These are phyloP conservation scores for Tilletiaria anomala DNA, from an alignment of 1,284 basidiomycete species.

Conservation along the genomic window DNA sequence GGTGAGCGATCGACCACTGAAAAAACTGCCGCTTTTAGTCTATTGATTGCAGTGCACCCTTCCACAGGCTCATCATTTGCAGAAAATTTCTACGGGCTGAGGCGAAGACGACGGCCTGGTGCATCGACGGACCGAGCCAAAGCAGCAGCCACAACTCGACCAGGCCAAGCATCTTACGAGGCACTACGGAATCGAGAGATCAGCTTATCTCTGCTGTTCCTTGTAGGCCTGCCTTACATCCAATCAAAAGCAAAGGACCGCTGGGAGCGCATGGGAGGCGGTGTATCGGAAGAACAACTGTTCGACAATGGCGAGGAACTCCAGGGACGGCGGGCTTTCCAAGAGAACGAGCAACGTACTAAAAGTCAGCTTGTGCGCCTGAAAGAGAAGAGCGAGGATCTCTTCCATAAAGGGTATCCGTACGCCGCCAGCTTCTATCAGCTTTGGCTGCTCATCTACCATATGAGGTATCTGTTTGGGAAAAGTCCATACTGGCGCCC, in stretches of 20 bases:
- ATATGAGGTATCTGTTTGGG: slow-evolving; percentile 80
- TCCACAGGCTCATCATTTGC: slow-evolving; percentile 81
- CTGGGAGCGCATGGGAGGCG: slow-evolving; percentile 77
- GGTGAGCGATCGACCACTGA: too few relatives aligned
- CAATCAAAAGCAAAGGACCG: slow-evolving; percentile 76
- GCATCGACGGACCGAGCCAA: slow-evolving; percentile 5
- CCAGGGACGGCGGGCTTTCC: not conserved
- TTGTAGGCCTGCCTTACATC: slow-evolving; percentile 80
- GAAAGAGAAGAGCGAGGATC: slow-evolving; percentile 5
- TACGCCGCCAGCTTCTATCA: slow-evolving; percentile 65
- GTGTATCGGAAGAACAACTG: slow-evolving; percentile 42
- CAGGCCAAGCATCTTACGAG: slow-evolving; percentile 6
- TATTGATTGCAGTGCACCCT: slow-evolving; percentile 45
- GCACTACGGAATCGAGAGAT: slow-evolving; percentile 14
- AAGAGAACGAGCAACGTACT: not conserved
- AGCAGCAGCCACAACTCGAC: not conserved
- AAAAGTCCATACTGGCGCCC: slow-evolving; percentile 75
- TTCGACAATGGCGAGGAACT: slow-evolving; percentile 37
- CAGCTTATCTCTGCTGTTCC: slow-evolving; percentile 6
- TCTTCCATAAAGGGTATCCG: slow-evolving; percentile 63
- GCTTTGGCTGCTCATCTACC: slow-evolving; percentile 59
- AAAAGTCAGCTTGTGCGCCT: slow-evolving; percentile 1
- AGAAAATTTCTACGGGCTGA: slow-evolving; percentile 83
- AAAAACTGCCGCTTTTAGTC: not conserved
- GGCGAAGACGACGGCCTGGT: slow-evolving; percentile 56